phyloP scores from a whole-genome alignment of 1,284 basidiomycete genomes.

The Cryptococcus amylolentus region DNA sequence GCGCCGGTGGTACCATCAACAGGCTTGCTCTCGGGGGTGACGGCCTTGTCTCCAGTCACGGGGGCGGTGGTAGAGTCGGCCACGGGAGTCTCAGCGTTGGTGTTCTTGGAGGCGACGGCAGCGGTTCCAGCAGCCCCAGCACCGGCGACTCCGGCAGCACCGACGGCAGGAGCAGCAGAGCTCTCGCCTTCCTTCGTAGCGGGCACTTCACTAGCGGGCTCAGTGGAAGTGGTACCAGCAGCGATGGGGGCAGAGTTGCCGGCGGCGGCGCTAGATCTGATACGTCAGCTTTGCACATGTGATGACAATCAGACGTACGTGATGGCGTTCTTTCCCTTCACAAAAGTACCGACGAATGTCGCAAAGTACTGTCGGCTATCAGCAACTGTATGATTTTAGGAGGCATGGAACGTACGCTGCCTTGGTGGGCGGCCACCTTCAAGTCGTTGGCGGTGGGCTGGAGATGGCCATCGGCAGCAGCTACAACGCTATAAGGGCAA shows the following conservation, averaged over 20 bases:
- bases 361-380: slow-evolving; percentile 29
- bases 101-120: too few species aligned
- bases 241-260: neutral
- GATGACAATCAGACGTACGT: neutral
- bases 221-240: neutral
- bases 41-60: too few species aligned
- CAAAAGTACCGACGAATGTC: slow-evolving; percentile 34
- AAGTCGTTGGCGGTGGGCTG: slow-evolving; percentile 62
- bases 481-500: slow-evolving; percentile 52
- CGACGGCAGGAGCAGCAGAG: too few species aligned
- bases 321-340: slow-evolving; percentile 28
- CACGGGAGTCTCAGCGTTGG: too few species aligned
- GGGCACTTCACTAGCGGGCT: too few species aligned
- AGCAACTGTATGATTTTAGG: neutral
- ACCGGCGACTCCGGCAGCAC: too few species aligned
- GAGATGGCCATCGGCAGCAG: slow-evolving; percentile 62
- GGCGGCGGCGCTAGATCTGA: neutral
- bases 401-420: slow-evolving; percentile 32
- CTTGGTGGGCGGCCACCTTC: slow-evolving; percentile 64
- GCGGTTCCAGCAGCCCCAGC: too few species aligned
- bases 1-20: too few species aligned
- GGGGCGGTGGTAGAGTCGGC: too few species aligned
- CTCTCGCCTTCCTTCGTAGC: too few species aligned
- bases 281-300: neutral
- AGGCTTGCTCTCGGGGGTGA: too few species aligned